Evolutionary conservation across 2,329 filamentous ascomycete genomes (phyloP), one percentile per base, ranked within the genome.

Genomic region (Verticillium longisporum): DNA sequence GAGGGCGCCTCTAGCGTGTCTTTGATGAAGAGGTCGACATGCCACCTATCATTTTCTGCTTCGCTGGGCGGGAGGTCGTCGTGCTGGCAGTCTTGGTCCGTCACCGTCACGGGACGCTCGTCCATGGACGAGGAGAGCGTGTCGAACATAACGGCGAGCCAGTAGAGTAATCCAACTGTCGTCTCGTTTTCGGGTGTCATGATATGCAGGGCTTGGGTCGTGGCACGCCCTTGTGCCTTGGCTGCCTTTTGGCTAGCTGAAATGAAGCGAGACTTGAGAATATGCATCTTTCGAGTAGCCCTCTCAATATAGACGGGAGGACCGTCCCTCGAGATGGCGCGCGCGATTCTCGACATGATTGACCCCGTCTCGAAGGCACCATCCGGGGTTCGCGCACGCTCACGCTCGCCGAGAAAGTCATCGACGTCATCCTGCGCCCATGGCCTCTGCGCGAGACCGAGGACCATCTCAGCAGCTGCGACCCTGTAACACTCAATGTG

Each of bases 141-240:
- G 65, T 86, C 83, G 56, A 84, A 82, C 83, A 86, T 86, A 55
- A 85, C 73, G 0, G 79, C 80, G 15, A 86, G 72, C 83, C 83
- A 86, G 66, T 82, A 85, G 2, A 86, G 66, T 11, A 86, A 70
- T 13, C 80, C 76, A 32, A 86, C 73, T 0, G 83, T 85, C 11
- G 76, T 68, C 6, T 69, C 68, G 5, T 77, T 72, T 67, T 63
- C 67, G 37, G 57, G 56, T n/a, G 9, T 57, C 59, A 61, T 53
- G 15, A 45, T 59, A 26, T 62, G 38, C 13, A 61, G 60, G 11
- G 53, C 31, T 14, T 58, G 34, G 32, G 61, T 34, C n/a, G n/a
- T 2, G 18, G 38, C 45, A 10, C 37, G 34, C 50, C 33, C 32
- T 15, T 26, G 41, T 53, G 14, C 9, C n/a, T 55, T 63, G 6